Evolutionary conservation across 1,139 yeast species (phyloP).

Genomic region (Blastobotrys arbuscula): DNA sequence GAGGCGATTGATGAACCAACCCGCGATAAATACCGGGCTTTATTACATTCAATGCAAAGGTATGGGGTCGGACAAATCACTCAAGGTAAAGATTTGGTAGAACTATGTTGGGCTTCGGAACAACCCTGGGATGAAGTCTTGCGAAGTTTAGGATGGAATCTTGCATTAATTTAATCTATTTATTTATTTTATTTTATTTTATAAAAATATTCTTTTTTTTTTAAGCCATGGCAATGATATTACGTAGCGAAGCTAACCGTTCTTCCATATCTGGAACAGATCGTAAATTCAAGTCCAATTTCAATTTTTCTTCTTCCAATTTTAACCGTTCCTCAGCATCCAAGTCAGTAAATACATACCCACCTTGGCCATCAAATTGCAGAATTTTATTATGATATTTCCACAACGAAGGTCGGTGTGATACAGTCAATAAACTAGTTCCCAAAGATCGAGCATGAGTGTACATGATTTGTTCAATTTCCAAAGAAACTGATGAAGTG

Average conservation of each 20-base stretch:
- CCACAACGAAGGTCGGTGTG: slow-evolving; percentile 91
- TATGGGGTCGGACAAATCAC: slow-evolving; percentile 45
- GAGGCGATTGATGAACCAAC: slow-evolving; percentile 40
- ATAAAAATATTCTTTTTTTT: not conserved
- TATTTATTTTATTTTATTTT: not conserved
- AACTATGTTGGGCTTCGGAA: slow-evolving; percentile 42
- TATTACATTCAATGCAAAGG: slow-evolving; percentile 40
- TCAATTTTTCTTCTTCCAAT: slow-evolving; percentile 66
- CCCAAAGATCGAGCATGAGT: slow-evolving; percentile 74
- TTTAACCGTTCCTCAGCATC: slow-evolving; percentile 63
- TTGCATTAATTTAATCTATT: slow-evolving; percentile 25
- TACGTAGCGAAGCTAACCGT: slow-evolving; percentile 41
- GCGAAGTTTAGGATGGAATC: slow-evolving; percentile 27
- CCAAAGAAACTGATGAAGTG: slow-evolving; percentile 88
- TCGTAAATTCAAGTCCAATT: slow-evolving; percentile 57
- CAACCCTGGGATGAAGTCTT: slow-evolving; percentile 30
- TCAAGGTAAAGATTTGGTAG: slow-evolving; percentile 42
- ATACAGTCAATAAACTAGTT: slow-evolving; percentile 81
- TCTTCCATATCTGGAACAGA: slow-evolving; percentile 63
- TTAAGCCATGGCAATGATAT: slow-evolving; percentile 14
- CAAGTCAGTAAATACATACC: slow-evolving; percentile 61
- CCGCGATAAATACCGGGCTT: slow-evolving; percentile 35
- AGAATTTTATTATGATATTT: slow-evolving; percentile 78
- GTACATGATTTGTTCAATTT: slow-evolving; percentile 88
- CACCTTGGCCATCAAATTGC: slow-evolving; percentile 82